Evolutionary conservation across 768 basidiomycete species (phyloP).

Genomic region (Mycena galopus): DNA sequence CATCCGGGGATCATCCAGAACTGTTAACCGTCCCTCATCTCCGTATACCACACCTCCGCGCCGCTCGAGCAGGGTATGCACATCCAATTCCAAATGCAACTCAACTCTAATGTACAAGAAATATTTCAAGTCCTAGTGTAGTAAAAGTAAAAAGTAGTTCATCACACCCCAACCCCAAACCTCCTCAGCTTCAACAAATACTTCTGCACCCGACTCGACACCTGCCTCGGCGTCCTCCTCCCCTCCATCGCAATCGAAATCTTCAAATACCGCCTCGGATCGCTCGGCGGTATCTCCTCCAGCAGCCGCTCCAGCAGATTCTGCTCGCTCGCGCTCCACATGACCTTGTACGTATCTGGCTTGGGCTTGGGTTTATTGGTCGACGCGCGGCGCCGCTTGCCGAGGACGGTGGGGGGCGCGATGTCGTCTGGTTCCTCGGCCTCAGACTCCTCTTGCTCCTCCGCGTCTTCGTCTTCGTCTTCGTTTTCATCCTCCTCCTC

Average conservation of each 20-base stretch:
- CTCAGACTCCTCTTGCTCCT: background rate
- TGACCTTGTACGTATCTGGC: slow-evolving; percentile 86
- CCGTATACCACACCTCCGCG: too few relatives aligned
- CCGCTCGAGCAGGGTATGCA: too few relatives aligned
- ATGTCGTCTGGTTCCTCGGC: background rate
- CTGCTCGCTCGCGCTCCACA: slow-evolving; percentile 84
- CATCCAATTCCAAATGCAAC: too few relatives aligned
- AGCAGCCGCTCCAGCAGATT: slow-evolving; percentile 80
- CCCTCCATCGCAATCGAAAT: slow-evolving; percentile 89
- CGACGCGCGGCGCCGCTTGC: too few relatives aligned
- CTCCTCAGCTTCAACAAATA: slow-evolving; percentile 88
- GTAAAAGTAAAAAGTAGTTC: too few relatives aligned
- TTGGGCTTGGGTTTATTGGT: slow-evolving; percentile 55
- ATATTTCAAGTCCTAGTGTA: too few relatives aligned
- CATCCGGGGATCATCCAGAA: too few relatives aligned
- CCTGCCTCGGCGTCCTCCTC: slow-evolving; percentile 81
- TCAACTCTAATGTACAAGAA: too few relatives aligned
- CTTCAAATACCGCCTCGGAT: slow-evolving; percentile 86
- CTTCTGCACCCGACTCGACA: slow-evolving; percentile 91
- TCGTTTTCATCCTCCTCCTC: background rate
- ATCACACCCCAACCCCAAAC: slow-evolving; percentile 65
- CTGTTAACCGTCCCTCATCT: too few relatives aligned
- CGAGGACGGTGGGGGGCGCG: slow-evolving; percentile 18
- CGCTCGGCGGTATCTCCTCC: slow-evolving; percentile 82
- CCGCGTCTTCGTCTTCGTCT: too few relatives aligned